phyloP scores from a whole-genome alignment of 2,329 filamentous ascomycete genomes.

The Phialophora chinensis region DNA sequence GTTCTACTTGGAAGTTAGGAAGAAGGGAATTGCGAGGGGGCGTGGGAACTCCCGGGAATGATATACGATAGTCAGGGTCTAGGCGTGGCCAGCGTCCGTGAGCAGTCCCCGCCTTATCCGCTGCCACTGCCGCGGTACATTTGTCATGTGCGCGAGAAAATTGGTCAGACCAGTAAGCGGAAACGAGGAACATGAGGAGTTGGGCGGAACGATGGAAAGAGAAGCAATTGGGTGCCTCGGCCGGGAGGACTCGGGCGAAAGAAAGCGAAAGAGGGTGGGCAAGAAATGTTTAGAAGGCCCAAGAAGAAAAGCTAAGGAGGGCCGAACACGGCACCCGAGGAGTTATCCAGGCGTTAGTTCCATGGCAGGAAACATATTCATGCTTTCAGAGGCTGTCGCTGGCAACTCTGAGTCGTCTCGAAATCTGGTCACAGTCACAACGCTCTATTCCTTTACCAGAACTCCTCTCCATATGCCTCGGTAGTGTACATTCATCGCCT shows the following conservation, averaged over 20 bases:
- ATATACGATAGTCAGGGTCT: slow-evolving; percentile 15
- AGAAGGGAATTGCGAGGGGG: slow-evolving; percentile 13
- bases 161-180: slow-evolving; percentile 29
- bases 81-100: not conserved
- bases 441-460: not conserved
- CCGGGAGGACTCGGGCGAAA: slow-evolving; percentile 23
- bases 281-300: not conserved
- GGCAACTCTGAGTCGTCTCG: not conserved
- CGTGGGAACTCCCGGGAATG: slow-evolving; percentile 21
- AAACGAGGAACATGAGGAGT: not conserved
- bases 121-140: slow-evolving; percentile 22
- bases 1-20: not conserved
- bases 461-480: not conserved
- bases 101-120: not conserved
- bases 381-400: not conserved
- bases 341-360: not conserved
- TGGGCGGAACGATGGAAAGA: not conserved
- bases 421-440: not conserved
- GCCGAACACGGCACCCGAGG: not conserved
- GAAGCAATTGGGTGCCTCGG: slow-evolving; percentile 11
- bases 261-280: not conserved
- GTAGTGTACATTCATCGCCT: not conserved
- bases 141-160: slow-evolving; percentile 34
- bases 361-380: not conserved
- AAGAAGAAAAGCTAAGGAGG: not conserved